These are phyloP conservation scores for Cercophora scortea DNA, from an alignment of 495 filamentous ascomycete genomes.

Conservation along the genomic window DNA sequence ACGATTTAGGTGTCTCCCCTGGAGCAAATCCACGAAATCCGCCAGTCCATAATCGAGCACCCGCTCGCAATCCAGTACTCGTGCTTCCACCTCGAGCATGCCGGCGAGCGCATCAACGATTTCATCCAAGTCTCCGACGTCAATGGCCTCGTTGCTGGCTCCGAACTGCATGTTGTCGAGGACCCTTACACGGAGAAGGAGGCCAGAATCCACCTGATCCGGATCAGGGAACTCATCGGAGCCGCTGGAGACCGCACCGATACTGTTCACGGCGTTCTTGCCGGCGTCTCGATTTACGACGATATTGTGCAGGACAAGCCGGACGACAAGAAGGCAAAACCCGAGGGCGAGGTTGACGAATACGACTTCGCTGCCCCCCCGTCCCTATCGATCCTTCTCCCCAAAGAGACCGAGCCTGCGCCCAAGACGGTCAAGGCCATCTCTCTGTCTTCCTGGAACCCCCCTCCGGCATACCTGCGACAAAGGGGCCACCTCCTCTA, in stretches of 20 bases:
- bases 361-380: slow-evolving; percentile 70
- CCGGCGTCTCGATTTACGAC: slow-evolving; percentile 86
- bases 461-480: slow-evolving; percentile 80
- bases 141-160: slow-evolving; percentile 61
- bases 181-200: slow-evolving; percentile 99
- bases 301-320: slow-evolving; percentile 39
- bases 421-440: slow-evolving; percentile 89
- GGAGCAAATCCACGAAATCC: slow-evolving; percentile 95
- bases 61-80: slow-evolving; percentile 95
- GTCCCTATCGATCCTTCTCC: slow-evolving; percentile 62
- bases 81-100: slow-evolving; percentile 94
- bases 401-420: slow-evolving; percentile 50
- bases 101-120: slow-evolving; percentile 83
- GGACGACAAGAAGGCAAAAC: slow-evolving; percentile 52
- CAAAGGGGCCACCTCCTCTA: slow-evolving; percentile 93
- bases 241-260: slow-evolving; percentile 84
- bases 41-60: slow-evolving; percentile 90
- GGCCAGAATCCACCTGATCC: slow-evolving; percentile 85
- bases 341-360: slow-evolving; percentile 45
- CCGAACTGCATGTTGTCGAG: slow-evolving; percentile 75
- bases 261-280: slow-evolving; percentile 74
- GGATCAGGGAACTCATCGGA: slow-evolving; percentile 86
- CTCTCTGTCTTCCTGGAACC: slow-evolving; percentile 89
- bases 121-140: slow-evolving; percentile 91
- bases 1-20: slow-evolving; percentile 70